Base-by-base conservation (phyloP, 768 basidiomycete species). In the Kwoniella mangroviensis region DNA sequence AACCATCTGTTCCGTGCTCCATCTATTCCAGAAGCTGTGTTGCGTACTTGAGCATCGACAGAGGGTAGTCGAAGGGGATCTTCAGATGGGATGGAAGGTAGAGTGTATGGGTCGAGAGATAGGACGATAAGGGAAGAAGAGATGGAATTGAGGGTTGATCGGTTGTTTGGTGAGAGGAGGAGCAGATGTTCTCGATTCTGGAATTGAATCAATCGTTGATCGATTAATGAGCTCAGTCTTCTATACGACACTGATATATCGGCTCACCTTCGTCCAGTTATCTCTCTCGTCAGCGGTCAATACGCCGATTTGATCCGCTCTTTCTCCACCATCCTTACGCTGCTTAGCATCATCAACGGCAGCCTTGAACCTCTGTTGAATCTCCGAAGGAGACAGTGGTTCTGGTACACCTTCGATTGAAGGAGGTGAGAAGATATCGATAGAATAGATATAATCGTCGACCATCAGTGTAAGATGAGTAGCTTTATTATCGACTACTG, bases 231-330 rank as follows among this genome's bases (percentile, higher is more conserved):
- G 34, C 6, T 34, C 6, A 34, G 5, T 34, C 1, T 7, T 34
- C 6, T 7, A 6, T 1, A 1, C 34, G 34, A 34, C 6, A 34
- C 34, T 7, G 34, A 7, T 7, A 34, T 34, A 7, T 7, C 0
- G 1, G 75, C 88, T 67, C 81, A 93, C 93, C 79, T 87, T 84
- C 12, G 91, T 87, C 95, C 95, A 97, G 12, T 80, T 84, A 81
- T 96, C 92, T 70, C 95, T 86, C 26, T 90, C 86, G 78, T 95
- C 93, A 3, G 91, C 89, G 24, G 89, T 92, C 55, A 97, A 84
- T 0, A 89, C 85, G 9, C 92, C 90, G 4, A 97, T 85, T 28
- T 87, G 86, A 3, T 88, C 81, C 0, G 91, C 86, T 13, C 74
- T 81, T 69, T 92, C 90, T 2, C 90, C 90, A 0, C 75, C 81